A percentile compares a stretch with the other conserved stretches of the same genome.
phyloP scores from a whole-genome alignment of 2,329 filamentous ascomycete genomes.

The Monosporascus sp. region DNA sequence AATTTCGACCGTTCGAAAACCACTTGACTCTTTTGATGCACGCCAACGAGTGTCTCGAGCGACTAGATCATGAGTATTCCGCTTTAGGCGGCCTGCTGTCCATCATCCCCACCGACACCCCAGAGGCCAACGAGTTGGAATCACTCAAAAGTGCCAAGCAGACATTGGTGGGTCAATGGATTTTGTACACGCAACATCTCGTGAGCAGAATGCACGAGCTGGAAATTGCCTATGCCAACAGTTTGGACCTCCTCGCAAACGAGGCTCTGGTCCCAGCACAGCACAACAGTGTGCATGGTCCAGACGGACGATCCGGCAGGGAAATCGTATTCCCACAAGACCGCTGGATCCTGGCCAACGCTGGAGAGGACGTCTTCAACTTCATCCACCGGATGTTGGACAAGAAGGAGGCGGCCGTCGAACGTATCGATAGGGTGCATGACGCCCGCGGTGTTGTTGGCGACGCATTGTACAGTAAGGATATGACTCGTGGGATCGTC shows the following conservation, averaged over 20 bases:
- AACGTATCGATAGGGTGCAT: slow-evolving; percentile 29
- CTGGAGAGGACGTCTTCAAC: slow-evolving; percentile 44
- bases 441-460: slow-evolving; percentile 34
- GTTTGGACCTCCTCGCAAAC: slow-evolving; percentile 42
- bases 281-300: slow-evolving; percentile 47
- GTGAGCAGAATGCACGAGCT: slow-evolving; percentile 51
- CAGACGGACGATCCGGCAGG: slow-evolving; percentile 45
- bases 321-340: slow-evolving; percentile 51
- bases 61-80: slow-evolving; percentile 53
- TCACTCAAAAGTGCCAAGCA: slow-evolving; percentile 35
- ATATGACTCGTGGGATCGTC: slow-evolving; percentile 39
- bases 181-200: slow-evolving; percentile 48
- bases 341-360: slow-evolving; percentile 49
- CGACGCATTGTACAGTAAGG: slow-evolving; percentile 29
- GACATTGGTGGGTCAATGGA: slow-evolving; percentile 52
- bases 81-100: slow-evolving; percentile 50
- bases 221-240: slow-evolving; percentile 46
- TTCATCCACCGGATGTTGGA: slow-evolving; percentile 44
- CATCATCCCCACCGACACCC: slow-evolving; percentile 41
- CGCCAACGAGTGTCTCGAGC: slow-evolving; percentile 54
- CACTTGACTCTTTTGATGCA: slow-evolving; percentile 49
- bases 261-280: slow-evolving; percentile 47
- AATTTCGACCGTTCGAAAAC: slow-evolving; percentile 34
- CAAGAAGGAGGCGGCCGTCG: slow-evolving; percentile 35
- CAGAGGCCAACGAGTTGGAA: slow-evolving; percentile 30